Conservation (phyloP, 345 rosid species). For the Murraya paniculata region DNA sequence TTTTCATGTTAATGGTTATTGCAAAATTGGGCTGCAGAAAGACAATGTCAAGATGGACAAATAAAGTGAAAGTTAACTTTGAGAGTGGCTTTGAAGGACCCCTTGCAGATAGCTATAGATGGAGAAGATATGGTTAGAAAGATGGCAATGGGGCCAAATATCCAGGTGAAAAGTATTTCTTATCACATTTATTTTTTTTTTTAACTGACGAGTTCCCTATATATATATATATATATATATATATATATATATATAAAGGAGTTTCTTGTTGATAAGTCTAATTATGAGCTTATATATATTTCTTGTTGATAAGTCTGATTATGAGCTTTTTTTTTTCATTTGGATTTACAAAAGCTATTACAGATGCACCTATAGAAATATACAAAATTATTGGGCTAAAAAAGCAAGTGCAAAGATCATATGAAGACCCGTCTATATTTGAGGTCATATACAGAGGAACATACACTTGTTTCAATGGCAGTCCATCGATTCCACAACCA, state of each 20-base stretch:
- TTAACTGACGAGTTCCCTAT: not conserved
- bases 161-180: conserved; percentile 44
- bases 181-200: not conserved
- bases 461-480: conserved; percentile 53
- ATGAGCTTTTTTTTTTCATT: not conserved
- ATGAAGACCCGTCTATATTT: conserved; percentile 58
- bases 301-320: not conserved
- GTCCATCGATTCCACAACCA: conserved; percentile 32
- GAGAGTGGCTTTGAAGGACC: conserved; percentile 66
- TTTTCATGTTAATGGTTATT: conserved; percentile 13
- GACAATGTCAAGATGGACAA: conserved; percentile 54
- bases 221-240: too few species aligned
- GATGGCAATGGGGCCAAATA: conserved; percentile 76
- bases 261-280: not conserved
- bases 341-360: conserved; percentile 69
- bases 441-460: conserved; percentile 68
- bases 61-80: conserved; percentile 54
- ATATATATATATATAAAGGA: not conserved
- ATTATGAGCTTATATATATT: not conserved
- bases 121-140: conserved; percentile 96
- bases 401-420: conserved; percentile 40
- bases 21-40: conserved; percentile 41
- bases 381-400: conserved; percentile 69
- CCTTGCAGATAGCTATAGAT: conserved; percentile 67
- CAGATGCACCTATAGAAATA: conserved; percentile 69